phyloP scores from a whole-genome alignment of 345 rosid species.

The Eucalyptus shirleyi region DNA sequence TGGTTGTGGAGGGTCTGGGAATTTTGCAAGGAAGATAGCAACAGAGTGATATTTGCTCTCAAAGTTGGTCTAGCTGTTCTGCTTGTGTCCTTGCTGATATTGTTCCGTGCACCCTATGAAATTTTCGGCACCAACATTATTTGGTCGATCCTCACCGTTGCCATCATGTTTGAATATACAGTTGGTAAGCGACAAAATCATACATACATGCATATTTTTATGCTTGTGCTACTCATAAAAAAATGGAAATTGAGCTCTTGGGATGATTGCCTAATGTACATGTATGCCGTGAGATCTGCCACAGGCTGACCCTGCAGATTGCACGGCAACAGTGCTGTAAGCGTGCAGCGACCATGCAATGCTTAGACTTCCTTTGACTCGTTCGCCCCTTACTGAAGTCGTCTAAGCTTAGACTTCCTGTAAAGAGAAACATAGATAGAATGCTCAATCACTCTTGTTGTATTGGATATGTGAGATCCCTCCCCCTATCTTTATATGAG shows the following conservation, averaged over 20 bases:
- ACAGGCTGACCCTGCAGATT: neutral
- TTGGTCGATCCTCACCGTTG: constrained; percentile 71
- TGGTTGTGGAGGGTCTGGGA: constrained; percentile 37
- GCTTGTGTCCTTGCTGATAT: constrained; percentile 47
- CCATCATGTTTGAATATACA: constrained; percentile 58
- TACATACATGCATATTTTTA: neutral
- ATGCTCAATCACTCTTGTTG: neutral
- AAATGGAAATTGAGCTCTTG: neutral
- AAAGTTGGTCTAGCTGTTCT: constrained; percentile 62
- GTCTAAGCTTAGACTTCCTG: neutral
- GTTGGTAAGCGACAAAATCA: constrained; percentile 27
- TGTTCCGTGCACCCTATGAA: constrained; percentile 44
- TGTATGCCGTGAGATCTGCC: neutral
- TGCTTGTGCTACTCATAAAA: neutral
- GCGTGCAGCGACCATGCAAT: neutral
- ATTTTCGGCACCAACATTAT: constrained; percentile 48
- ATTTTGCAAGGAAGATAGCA: constrained; percentile 39
- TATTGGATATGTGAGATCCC: neutral
- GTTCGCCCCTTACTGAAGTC: neutral
- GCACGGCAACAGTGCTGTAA: neutral
- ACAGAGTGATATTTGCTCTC: constrained; percentile 39
- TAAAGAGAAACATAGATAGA: neutral
- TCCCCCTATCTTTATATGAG: neutral
- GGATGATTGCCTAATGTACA: neutral
- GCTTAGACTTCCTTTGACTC: neutral